Percentiles rank a stretch among this genome's conserved stretches.
Conservation (phyloP, 352 stramenopile species). For the Stephanocyclus meneghinianus region DNA sequence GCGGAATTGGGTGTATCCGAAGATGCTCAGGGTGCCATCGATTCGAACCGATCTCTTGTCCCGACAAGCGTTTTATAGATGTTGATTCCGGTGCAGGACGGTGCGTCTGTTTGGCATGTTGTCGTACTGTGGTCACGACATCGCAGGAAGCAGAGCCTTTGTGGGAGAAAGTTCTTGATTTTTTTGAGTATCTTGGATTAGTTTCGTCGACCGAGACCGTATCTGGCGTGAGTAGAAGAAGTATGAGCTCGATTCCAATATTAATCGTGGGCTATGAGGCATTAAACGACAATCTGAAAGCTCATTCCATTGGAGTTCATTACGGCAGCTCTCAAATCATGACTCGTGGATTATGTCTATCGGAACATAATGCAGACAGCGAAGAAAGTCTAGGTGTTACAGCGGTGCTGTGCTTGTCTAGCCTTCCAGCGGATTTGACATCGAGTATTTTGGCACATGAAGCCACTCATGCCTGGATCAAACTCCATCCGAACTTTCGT, state of each 20-base stretch:
- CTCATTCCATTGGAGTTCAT: slow-evolving; percentile 21
- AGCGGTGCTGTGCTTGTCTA: slow-evolving; percentile 64
- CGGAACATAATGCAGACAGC: slow-evolving; percentile 39
- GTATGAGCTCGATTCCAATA: slow-evolving; percentile 58
- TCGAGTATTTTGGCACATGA: slow-evolving; percentile 73
- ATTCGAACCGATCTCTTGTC: slow-evolving; percentile 63
- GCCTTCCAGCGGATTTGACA: slow-evolving; percentile 64
- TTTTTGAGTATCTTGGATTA: slow-evolving; percentile 63
- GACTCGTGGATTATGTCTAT: slow-evolving; percentile 64
- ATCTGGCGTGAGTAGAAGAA: slow-evolving; percentile 37
- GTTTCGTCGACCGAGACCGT: slow-evolving; percentile 21
- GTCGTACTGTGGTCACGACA: slow-evolving; percentile 56
- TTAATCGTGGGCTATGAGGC: slow-evolving; percentile 60
- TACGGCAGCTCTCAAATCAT: slow-evolving; percentile 57
- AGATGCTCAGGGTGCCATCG: slow-evolving; percentile 65
- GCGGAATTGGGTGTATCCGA: slow-evolving; percentile 23
- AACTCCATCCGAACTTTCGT: slow-evolving; percentile 64
- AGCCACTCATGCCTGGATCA: slow-evolving; percentile 73
- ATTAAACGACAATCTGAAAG: slow-evolving; percentile 58
- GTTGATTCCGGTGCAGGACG: slow-evolving; percentile 50
- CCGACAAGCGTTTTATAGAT: slow-evolving; percentile 61
- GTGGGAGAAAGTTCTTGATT: slow-evolving; percentile 61
- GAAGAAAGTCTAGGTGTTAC: slow-evolving; percentile 45
- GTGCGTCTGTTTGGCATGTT: slow-evolving; percentile 68
- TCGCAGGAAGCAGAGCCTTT: slow-evolving; percentile 55